Base-by-base conservation (phyloP, 495 filamentous ascomycete genomes). In the Apiosordaria backusii region DNA sequence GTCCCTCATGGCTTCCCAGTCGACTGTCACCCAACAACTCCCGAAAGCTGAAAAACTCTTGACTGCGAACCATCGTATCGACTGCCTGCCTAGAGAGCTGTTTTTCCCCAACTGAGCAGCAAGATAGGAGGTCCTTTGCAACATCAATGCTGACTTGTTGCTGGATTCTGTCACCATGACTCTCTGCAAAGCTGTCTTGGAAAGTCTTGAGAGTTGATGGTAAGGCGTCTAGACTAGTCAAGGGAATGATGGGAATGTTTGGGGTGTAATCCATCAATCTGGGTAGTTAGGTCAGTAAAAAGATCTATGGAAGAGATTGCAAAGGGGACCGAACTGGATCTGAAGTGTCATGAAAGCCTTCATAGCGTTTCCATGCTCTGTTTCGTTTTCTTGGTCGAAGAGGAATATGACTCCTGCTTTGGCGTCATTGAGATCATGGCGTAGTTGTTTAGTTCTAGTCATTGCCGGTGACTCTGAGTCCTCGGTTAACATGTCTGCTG, bases 331-430 rank as follows among this genome's bases (percentile, higher is more conserved):
- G 7, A 61, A 69, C 80, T 68, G 50, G 80, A 78, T 78, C 61
- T 85, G 81, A 58, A 85, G 77, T 57, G 72, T 70, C 76, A 81
- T 80, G 64, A 79, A 73, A 6, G 71, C 65, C 18, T 70, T 63
- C 61, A 72, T 75, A 16, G 75, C 70, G 57, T 59, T 66, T 1
- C 62, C 62, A 16, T 61, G 69, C 21, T 52, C 45, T 24, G 9
- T 24, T 25, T 25, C 18, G 10, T 25, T 15, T n/a, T 73, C 68
- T 4, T 76, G 72, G 9, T 76, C 76, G 1, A 89, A 76, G 3
- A 89, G 74, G 70, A 89, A 87, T 16, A 83, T 69, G 52, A 90
- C 79, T 57, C 79, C 82, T 19, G 83, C 73, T 50, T 81, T 70
- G 25, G 35, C 35, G 16, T 45, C 35, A 15, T 15, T 15, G 9